These are phyloP conservation scores for Cercospora brassicicola DNA, from an alignment of 2,329 filamentous ascomycete species.

Conservation along the genomic window DNA sequence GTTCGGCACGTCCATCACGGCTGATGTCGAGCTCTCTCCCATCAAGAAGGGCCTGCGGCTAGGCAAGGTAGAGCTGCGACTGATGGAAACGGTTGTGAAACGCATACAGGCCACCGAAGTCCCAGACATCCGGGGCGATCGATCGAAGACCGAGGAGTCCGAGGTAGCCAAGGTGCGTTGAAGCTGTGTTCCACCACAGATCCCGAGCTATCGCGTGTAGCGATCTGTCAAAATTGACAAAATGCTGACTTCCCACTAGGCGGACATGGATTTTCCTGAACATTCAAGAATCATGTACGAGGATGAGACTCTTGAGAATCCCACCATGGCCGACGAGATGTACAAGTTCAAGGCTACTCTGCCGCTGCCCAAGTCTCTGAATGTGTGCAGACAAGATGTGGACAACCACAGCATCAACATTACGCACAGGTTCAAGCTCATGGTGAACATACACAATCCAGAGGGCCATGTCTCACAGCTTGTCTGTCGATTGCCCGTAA, in stretches of 20 bases:
- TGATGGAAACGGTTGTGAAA: slow-evolving; percentile 72
- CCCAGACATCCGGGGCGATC: slow-evolving; percentile 37
- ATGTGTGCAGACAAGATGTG: slow-evolving; percentile 83
- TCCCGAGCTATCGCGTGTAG: background rate
- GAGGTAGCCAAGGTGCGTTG: slow-evolving; percentile 39
- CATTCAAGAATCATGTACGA: slow-evolving; percentile 38
- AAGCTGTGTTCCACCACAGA: background rate
- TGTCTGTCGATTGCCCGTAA: slow-evolving; percentile 83
- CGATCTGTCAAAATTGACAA: background rate
- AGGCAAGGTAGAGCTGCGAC: slow-evolving; percentile 75
- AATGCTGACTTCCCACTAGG: background rate
- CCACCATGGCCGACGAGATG: slow-evolving; percentile 53
- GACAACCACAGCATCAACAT: slow-evolving; percentile 88
- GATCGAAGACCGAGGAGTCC: slow-evolving; percentile 39
- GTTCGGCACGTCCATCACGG: slow-evolving; percentile 80
- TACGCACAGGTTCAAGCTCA: slow-evolving; percentile 87
- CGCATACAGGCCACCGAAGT: slow-evolving; percentile 39
- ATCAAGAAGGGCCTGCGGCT: slow-evolving; percentile 84
- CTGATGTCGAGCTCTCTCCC: slow-evolving; percentile 85
- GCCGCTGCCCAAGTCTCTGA: slow-evolving; percentile 76
- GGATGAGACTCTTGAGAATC: slow-evolving; percentile 44
- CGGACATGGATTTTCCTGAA: slow-evolving; percentile 43
- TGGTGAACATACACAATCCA: slow-evolving; percentile 87
- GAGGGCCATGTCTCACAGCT: slow-evolving; percentile 94
- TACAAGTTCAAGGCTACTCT: slow-evolving; percentile 60